Evolutionary conservation across 352 stramenopile species (phyloP).

Genomic region (Pythium utonaiense): DNA sequence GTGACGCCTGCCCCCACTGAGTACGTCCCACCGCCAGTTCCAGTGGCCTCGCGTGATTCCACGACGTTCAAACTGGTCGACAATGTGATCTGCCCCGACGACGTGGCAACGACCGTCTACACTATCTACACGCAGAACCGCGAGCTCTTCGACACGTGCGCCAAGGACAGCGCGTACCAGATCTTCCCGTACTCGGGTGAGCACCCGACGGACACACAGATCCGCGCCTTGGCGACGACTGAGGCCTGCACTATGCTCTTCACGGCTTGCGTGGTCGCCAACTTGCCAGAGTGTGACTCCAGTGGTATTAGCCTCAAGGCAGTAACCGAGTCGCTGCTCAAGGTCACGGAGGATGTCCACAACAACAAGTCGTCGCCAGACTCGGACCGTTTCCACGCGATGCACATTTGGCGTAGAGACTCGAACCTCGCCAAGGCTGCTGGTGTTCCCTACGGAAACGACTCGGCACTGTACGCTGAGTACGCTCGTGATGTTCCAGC

Average conservation of each 20-base stretch:
- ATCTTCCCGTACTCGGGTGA: conserved; percentile 55
- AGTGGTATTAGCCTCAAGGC: conserved; percentile 42
- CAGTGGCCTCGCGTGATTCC: conserved; percentile 1
- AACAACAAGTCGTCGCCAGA: conserved; percentile 27
- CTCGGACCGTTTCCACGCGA: conserved; percentile 36
- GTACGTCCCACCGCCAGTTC: conserved; percentile 12
- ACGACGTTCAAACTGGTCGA: background rate
- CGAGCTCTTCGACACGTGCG: conserved; percentile 47
- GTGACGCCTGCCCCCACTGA: conserved; percentile 11
- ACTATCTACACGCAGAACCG: conserved; percentile 52
- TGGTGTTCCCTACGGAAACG: conserved; percentile 36
- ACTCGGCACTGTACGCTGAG: conserved; percentile 39
- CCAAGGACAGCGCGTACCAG: conserved; percentile 44
- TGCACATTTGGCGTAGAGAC: conserved; percentile 49
- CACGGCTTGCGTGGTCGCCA: conserved; percentile 38
- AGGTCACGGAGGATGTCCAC: conserved; percentile 48
- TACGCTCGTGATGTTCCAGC: conserved; percentile 27
- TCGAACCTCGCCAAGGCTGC: conserved; percentile 38
- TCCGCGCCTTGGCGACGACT: conserved; percentile 38
- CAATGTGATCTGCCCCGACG: background rate
- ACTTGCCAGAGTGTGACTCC: conserved; percentile 46
- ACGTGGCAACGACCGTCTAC: conserved; percentile 10
- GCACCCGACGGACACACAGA: conserved; percentile 35
- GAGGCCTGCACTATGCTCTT: conserved; percentile 54
- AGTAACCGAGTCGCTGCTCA: conserved; percentile 46